Evolutionary conservation across 2,329 filamentous ascomycete species (phyloP), one percentile per base, ranked within the genome.

Genomic region (Amauroascus niger): DNA sequence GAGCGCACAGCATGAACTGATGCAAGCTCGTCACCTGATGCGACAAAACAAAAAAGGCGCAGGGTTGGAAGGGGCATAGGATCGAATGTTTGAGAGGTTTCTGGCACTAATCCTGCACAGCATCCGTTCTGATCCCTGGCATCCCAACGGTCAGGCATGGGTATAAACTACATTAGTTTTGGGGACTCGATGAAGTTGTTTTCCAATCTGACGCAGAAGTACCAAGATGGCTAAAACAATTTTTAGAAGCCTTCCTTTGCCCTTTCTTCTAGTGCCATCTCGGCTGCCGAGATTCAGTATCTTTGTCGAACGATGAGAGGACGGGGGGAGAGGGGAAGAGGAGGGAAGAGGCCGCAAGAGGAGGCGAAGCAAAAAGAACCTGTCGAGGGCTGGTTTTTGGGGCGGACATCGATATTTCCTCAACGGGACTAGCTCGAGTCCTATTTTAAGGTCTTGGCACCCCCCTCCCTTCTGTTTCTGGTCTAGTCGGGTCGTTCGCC

Each of bases 381-480:
- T 5, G 28, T 24, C 8, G 28, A 33, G 11, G 16, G 41, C 6
- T n/a, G n/a, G n/a, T n/a, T n/a, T 20, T 32, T 37, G 30, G 30
- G 28, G 28, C 20, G 41, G n/a, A 52, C 50, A 52, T 52, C 41
- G 30, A 16, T 13, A 46, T 46, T 46, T 13, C 50, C 50, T 14
- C n/a, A 52, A 45, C 3, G n/a, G 41, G 50, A 37, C 16, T 52
- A 52, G 50, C 11, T 30, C 6, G 22, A 7, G 5, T 39, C n/a
- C 50, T 52, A 52, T 45, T 13, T 46, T 43, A 43, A 32, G 13
- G 30, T 33, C 45, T 13, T 26, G 28, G n/a, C 33, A 11, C 33
- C 9, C 4, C 4, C 26, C 4, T 30, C 26, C 26, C n/a, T n/a
- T n/a, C n/a, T n/a, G n/a, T n/a, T n/a, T n/a, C n/a, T n/a, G n/a